These are phyloP conservation scores for Gleditsia sinensis DNA, from an alignment of 306 rosid genomes.

Conservation along the genomic window DNA sequence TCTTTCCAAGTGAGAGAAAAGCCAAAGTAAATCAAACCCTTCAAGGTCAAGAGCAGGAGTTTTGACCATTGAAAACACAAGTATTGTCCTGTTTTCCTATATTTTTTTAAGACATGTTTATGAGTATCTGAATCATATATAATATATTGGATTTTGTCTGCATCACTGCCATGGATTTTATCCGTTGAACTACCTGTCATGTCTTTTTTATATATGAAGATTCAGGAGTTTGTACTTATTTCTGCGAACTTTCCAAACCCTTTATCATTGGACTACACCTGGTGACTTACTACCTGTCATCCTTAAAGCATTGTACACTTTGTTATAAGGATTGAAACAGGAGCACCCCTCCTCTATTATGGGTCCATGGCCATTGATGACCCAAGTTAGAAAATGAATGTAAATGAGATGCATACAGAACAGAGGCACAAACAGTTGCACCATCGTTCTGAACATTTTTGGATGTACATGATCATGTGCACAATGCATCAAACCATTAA, in stretches of 20 bases:
- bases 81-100: not conserved
- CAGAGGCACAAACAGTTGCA: not conserved
- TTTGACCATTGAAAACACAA: not conserved
- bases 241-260: no score
- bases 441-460: not conserved
- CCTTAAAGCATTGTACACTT: not conserved
- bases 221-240: no score
- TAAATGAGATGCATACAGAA: not conserved
- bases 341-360: not conserved
- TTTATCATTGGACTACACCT: no score
- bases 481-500: not conserved
- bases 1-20: not conserved
- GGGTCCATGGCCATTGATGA: not conserved
- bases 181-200: not conserved
- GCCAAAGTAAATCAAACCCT: not conserved
- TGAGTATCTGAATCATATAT: not conserved
- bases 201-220: no score
- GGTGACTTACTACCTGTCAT: not conserved
- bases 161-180: not conserved
- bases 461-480: not conserved
- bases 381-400: not conserved
- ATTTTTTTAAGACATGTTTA: not conserved
- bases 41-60: not conserved
- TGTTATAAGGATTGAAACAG: not conserved
- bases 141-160: not conserved